Evolutionary conservation across 1,139 yeast genomes (phyloP).

Genomic region (Candida smagusa): DNA sequence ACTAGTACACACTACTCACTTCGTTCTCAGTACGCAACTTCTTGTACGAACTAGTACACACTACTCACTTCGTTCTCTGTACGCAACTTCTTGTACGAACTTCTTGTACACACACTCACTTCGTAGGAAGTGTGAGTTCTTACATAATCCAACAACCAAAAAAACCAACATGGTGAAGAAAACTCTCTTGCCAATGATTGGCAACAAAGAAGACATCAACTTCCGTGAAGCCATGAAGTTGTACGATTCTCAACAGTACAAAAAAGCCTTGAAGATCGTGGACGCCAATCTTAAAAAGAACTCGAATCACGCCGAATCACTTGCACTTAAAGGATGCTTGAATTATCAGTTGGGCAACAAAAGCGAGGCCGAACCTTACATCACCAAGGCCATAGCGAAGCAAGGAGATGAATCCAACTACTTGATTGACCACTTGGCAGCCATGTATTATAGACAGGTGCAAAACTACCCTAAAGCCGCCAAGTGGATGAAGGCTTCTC

Average conservation of each 20-base stretch:
- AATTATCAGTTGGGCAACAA: constrained; percentile 50
- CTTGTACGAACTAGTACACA: too few relatives aligned
- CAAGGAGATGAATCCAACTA: constrained; percentile 48
- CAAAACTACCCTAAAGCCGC: constrained; percentile 76
- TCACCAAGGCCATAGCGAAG: constrained; percentile 58
- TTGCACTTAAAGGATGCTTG: constrained; percentile 81
- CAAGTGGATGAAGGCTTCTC: constrained; percentile 74
- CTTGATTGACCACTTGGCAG: constrained; percentile 81
- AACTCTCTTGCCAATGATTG: constrained; percentile 31
- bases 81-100: too few relatives aligned
- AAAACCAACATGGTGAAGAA: constrained; percentile 21
- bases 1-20: too few relatives aligned
- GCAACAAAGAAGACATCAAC: constrained; percentile 59
- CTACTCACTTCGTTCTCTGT: too few relatives aligned
- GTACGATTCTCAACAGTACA: constrained; percentile 83
- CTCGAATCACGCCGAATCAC: constrained; percentile 73
- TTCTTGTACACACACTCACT: too few relatives aligned
- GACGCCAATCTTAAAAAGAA: constrained; percentile 78
- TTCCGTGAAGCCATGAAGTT: constrained; percentile 80
- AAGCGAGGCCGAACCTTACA: constrained; percentile 62
- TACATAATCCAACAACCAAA: not conserved
- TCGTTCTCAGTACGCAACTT: too few relatives aligned
- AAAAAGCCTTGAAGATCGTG: constrained; percentile 73
- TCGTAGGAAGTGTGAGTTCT: too few relatives aligned
- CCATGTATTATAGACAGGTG: constrained; percentile 72